Evolutionary conservation across 345 rosid species (phyloP).

Genomic region (Viola odorata): DNA sequence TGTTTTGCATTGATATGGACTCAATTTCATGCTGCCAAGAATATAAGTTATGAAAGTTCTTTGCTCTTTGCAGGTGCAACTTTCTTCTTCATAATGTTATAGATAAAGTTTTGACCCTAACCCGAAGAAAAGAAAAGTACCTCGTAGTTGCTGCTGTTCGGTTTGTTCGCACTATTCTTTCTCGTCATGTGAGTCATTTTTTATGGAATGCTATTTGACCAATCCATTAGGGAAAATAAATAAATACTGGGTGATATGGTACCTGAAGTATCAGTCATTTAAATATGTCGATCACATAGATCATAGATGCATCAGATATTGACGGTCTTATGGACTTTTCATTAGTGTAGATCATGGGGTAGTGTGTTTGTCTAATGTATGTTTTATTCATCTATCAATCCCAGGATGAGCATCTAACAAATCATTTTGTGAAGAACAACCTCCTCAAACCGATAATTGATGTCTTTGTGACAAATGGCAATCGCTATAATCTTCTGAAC

Average conservation of each 20-base stretch:
- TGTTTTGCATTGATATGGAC: constrained; percentile 4
- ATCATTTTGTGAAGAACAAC: constrained; percentile 77
- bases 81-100: constrained; percentile 74
- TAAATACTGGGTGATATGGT: too few relatives aligned
- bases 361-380: too few relatives aligned
- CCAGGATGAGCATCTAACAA: constrained; percentile 85
- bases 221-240: neutral
- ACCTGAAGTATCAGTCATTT: too few relatives aligned
- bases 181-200: constrained; percentile 61
- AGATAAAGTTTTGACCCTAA: constrained; percentile 80
- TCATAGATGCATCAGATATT: too few relatives aligned
- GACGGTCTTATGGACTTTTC: too few relatives aligned
- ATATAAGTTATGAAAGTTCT: constrained; percentile 10
- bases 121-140: constrained; percentile 81
- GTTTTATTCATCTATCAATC: constrained; percentile 1
- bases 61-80: constrained; percentile 60
- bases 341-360: too few relatives aligned
- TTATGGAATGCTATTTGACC: neutral
- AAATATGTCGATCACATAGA: too few relatives aligned
- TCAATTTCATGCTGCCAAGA: constrained; percentile 15
- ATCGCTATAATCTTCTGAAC: constrained; percentile 85
- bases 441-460: constrained; percentile 78
- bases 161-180: constrained; percentile 84
- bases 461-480: constrained; percentile 82
- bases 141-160: constrained; percentile 91